Base-by-base conservation (phyloP, 2,329 filamentous ascomycete species). In the Scedosporium boydii region DNA sequence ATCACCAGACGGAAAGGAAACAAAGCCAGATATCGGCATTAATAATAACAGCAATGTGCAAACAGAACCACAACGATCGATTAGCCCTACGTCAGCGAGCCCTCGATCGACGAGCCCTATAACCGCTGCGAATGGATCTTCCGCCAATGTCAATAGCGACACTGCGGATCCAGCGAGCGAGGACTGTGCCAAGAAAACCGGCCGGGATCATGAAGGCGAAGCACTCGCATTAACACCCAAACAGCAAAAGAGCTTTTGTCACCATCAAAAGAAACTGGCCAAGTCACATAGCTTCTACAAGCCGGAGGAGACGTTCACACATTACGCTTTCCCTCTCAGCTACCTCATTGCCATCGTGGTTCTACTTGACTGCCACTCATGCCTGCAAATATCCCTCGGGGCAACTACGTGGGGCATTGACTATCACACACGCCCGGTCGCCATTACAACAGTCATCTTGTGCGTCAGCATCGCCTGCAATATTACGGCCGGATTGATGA, bases 281-380 rank as follows among this genome's bases (percentile, higher is more conserved):
- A 91, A 88, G 67, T 91, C 88, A 0, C 91, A 96, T 72, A 92
- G 89, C 5, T 96, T 93, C 73, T 96, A 96, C 79, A 93, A 93
- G 69, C 90, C 91, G 0, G 88, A 96, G 72, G 91, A 96, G 74
- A 96, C 91, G 0, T 80, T 85, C 41, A 96, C 91, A 0, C 91
- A 96, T 71, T 81, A 86, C 70, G 88, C 91, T 0, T 96, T 96
- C 65, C 90, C 91, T 0, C 77, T 93, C 1, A 81, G 82, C 38
- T 79, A 91, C 5, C 84, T 96, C 38, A 81, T 95, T 44, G 86
- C 89, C 63, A 87, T 93, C 63, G 87, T 93, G n/a, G 79, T 90
- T 6, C 77, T 96, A 2, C 80, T 95, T 3, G 91, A 96, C 72
- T 87, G 83, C 65, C 91, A 96, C 75, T 91, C 88, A 4, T 78